Base-by-base conservation (phyloP, 2,329 filamentous ascomycete genomes). In the Botrytis elliptica region DNA sequence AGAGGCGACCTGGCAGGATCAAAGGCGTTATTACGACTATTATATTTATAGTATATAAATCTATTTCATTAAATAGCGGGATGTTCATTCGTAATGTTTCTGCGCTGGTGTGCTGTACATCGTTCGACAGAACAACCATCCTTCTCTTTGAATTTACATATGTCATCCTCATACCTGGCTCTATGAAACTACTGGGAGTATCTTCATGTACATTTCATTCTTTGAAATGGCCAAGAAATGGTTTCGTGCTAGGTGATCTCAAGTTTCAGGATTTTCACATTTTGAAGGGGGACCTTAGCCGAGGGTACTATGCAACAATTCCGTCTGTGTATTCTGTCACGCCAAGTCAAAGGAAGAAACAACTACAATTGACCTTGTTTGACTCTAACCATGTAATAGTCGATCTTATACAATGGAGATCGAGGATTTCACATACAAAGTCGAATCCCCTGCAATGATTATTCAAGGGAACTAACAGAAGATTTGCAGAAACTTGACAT, bases 261-360 rank as follows among this genome's bases (percentile, higher is more conserved):
- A 29, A 55, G 46, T 68, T 68, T 68, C 49, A 57, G 3, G 52
- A 68, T 42, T 12, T 36, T n/a, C 10, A 36, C 42, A 66, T 22
- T 36, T 38, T 44, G 16, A 64, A 9, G 16, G 25, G 14, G 6
- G 62, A 22, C 20, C 16, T n/a, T 49, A 36, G 12, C 63, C n/a
- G 63, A 66, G 9, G 44, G 44, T 52, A 20, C 22, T 25, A 57
- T 33, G 49, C 36, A 33, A 68, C 22, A 29, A 40, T 55, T n/a
- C 16, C 36, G n/a, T 12, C 5, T 49, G 16, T 29, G 25, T 25
- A 68, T 29, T 55, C 9, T 29, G 36, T 6, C 36, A 68, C 25
- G 36, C 65, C 65, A 68, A 68, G 49, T 18, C 25, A 57, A 68
- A 68, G 8, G 18, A 68, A 29, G 49, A 57, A 66, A 29, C 36